Evolutionary conservation across 192 early-diverging fungal species (phyloP), one percentile per base, ranked within the genome.

Genomic region (Cetraspora pellucida): DNA sequence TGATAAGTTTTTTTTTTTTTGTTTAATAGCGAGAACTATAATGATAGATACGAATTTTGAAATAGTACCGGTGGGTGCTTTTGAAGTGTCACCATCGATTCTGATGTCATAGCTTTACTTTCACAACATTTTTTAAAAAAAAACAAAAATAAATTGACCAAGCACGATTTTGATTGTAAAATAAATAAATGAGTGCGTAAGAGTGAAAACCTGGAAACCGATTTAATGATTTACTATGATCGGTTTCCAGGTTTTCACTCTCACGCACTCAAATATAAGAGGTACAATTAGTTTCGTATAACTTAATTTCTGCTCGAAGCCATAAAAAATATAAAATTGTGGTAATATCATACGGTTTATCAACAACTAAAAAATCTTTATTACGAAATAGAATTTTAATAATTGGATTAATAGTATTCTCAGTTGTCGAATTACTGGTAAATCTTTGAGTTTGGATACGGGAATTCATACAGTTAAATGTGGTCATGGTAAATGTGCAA

Each of bases 301-400:
- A 37, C 3, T 7, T 6, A 37, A 6, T 37, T 37, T 1, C 7
- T 7, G 3, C 37, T 37, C 31, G 5, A 44, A 10, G n/a, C 10
- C 7, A n/a, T 37, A 45, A 66, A 8, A 67, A 31, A 23, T 11
- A 45, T 10, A 7, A 21, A n/a, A 2, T 43, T 45, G 64, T 77
- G n/a, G n/a, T 50, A 44, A 55, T 75, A 80, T 78, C 82, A 16
- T 80, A 79, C 45, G 81, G 83, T 69, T 84, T 84, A 72, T 84
- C 50, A 25, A 84, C 46, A 23, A 84, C 58, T 9, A 84, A 78
- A 54, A 72, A 84, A 17, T 80, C 72, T 10, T 72, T 66, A 61
- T 79, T 81, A n/a, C 67, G 44, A 37, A 77, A 78, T 47, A 82
- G 16, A 50, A 64, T 64, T 52, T 63, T 64, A 4, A 63, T 63